Evolutionary conservation across 108 stramenopile genomes (phyloP).

Genomic region (Nitzschia palea): DNA sequence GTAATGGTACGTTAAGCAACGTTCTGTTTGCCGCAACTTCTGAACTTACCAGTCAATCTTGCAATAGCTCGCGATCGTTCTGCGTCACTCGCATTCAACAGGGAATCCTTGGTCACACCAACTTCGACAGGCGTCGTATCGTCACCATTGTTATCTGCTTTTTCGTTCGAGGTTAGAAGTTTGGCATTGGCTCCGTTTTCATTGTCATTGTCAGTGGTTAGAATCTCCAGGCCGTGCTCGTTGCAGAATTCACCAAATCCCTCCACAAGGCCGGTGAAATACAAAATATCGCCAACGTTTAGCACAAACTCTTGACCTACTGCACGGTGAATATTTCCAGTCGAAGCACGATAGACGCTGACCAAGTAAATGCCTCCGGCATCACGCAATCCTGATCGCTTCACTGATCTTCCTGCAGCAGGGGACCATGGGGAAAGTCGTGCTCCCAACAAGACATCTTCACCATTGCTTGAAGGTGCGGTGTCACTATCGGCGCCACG

Average conservation of each 20-base stretch:
- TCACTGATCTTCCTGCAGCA: constrained; percentile 70
- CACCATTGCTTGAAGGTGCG: constrained; percentile 37
- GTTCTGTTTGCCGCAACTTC: too few species aligned
- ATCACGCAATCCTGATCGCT: constrained; percentile 75
- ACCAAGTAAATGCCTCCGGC: constrained; percentile 82
- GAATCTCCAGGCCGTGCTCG: constrained; percentile 76
- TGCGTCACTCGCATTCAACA: constrained; percentile 42
- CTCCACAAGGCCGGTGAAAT: constrained; percentile 86
- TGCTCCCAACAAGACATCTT: constrained; percentile 71
- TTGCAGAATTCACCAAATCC: constrained; percentile 80
- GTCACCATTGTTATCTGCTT: background rate
- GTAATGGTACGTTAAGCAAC: too few species aligned
- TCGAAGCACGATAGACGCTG: constrained; percentile 73
- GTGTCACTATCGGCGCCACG: background rate
- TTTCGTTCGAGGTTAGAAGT: too few species aligned
- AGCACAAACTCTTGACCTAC: constrained; percentile 87
- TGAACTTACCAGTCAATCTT: constrained; percentile 59
- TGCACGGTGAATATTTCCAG: constrained; percentile 85
- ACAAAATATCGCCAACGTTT: constrained; percentile 79
- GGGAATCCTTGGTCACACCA: constrained; percentile 43
- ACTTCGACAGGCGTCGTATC: constrained; percentile 18
- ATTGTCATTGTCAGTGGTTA: constrained; percentile 61
- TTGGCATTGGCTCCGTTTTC: too few species aligned
- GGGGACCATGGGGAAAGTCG: constrained; percentile 77
- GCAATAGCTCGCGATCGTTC: constrained; percentile 61